phyloP scores from a whole-genome alignment of 1,284 basidiomycete species.

The Leccinum ponderosum region DNA sequence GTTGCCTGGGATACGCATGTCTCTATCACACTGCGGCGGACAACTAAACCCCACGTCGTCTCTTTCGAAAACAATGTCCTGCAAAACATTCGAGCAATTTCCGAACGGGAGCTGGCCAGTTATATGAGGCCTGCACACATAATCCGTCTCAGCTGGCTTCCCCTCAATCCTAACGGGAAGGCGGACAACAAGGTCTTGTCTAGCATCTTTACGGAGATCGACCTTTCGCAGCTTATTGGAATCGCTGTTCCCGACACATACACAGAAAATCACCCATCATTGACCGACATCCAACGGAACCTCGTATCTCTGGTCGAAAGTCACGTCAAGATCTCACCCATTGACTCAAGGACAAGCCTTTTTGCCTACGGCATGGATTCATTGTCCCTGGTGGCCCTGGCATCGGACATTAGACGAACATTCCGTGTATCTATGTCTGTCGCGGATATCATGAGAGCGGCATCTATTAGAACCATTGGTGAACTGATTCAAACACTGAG shows the following conservation, averaged over 20 bases:
- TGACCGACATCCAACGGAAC: constrained; percentile 5
- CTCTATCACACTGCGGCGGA: constrained; percentile 40
- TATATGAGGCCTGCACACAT: constrained; percentile 56
- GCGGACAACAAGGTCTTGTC: constrained; percentile 44
- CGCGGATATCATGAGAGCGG: constrained; percentile 43
- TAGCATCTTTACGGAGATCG: constrained; percentile 38
- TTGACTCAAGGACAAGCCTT: constrained; percentile 33
- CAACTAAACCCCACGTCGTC: constrained; percentile 33
- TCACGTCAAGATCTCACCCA: constrained; percentile 9
- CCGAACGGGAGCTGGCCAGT: constrained; percentile 44
- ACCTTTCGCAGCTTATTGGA: constrained; percentile 29
- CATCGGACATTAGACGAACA: constrained; percentile 36
- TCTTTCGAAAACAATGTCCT: constrained; percentile 36
- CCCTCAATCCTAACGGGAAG: constrained; percentile 51
- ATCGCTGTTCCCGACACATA: not conserved
- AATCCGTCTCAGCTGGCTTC: constrained; percentile 48
- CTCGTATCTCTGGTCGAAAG: constrained; percentile 15
- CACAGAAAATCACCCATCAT: not conserved
- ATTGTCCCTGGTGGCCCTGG: constrained; percentile 40
- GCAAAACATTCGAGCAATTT: constrained; percentile 36
- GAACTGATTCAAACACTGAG: constrained; percentile 18
- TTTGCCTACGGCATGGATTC: constrained; percentile 52
- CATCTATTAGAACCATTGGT: constrained; percentile 38
- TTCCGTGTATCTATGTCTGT: constrained; percentile 36
- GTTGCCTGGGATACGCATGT: constrained; percentile 40